Base-by-base conservation (phyloP, 805 yeast genomes). In the Kuraishia hungarica region DNA sequence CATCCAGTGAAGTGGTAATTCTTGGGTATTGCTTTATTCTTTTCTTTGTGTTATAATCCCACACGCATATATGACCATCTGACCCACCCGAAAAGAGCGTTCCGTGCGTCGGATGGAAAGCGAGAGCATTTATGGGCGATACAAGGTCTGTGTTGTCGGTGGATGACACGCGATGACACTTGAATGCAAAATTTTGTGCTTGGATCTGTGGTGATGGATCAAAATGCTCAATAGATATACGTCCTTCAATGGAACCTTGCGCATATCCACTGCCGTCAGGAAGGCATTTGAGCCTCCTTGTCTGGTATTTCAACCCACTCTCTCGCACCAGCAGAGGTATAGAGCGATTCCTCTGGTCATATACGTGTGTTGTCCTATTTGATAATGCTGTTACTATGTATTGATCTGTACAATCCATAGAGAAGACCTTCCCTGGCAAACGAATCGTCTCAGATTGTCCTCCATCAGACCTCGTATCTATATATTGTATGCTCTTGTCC, bases 171-270 rank as follows among this genome's bases (percentile, higher is more conserved):
- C 96, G 70, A 67, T 90, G 97, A 58, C 96, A 86, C 62, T 89
- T 83, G 74, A 90, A 90, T 0, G 96, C 93, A 66, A 84, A 91
- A 55, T 82, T 79, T 55, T 73, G 69, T 1, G 67, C 60, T 53
- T 71, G 78, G 2, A 64, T 63, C 50, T 70, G 69, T 1, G 76
- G 73, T 2, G 76, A 67, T 2, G 81, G 77, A 54, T 83, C 81
- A 54, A 84, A 80, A 61, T 76, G 84, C 58, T 89, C 93, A 26
- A 89, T 79, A 0, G 91, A 83, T 1, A 87, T 90, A 28, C 96
- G 72, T 0, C 96, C 96, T 62, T 89, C 96, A n/a, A 89, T 75
- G 1, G 93, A 84, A 26, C 89, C 74, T 35, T 84, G 76, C 0
- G 85, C 89, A 65, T 79, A 85, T 7, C 86, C 94, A 59, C 71